Percentiles rank a stretch among this genome's conserved stretches.
Evolutionary conservation across 805 yeast genomes (phyloP).

Genomic region (Wickerhamiella azymoides): DNA sequence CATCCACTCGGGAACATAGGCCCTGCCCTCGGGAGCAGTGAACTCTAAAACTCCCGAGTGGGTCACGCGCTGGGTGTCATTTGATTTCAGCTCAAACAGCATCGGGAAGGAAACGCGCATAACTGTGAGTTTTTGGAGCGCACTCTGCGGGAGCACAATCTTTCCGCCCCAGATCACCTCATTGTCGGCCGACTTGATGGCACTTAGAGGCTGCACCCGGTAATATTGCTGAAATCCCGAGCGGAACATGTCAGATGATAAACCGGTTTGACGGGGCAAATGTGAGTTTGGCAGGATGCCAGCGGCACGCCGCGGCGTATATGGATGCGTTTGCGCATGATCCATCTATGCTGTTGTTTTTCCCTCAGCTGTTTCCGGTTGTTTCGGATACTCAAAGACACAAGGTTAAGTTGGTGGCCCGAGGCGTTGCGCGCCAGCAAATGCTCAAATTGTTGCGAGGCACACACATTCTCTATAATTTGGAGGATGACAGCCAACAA

Average conservation of each 20-base stretch:
- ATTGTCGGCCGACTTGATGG: constrained; percentile 69
- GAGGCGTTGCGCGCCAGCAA: too few species aligned
- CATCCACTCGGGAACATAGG: constrained; percentile 94
- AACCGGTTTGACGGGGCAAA: not conserved
- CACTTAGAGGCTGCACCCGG: constrained; percentile 80
- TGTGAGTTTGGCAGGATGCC: not conserved
- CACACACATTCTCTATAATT: too few species aligned
- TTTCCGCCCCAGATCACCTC: constrained; percentile 88
- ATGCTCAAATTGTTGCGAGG: too few species aligned
- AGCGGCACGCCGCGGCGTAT: too few species aligned
- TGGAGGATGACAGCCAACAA: too few species aligned
- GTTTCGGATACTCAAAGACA: too few species aligned
- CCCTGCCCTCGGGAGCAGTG: constrained; percentile 94
- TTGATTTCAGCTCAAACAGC: constrained; percentile 72
- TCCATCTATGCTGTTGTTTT: too few species aligned
- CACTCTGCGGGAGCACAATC: constrained; percentile 86
- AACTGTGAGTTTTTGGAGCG: constrained; percentile 74
- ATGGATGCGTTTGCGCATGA: too few species aligned
- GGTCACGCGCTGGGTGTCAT: constrained; percentile 43
- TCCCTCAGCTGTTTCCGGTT: too few species aligned
- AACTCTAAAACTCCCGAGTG: constrained; percentile 95
- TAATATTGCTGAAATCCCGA: constrained; percentile 62
- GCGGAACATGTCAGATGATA: constrained; percentile 1
- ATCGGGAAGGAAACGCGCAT: constrained; percentile 89
- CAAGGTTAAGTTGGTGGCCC: too few species aligned